These are phyloP conservation scores for Boletellus sp. DNA, from an alignment of 768 basidiomycete genomes.

Conservation along the genomic window DNA sequence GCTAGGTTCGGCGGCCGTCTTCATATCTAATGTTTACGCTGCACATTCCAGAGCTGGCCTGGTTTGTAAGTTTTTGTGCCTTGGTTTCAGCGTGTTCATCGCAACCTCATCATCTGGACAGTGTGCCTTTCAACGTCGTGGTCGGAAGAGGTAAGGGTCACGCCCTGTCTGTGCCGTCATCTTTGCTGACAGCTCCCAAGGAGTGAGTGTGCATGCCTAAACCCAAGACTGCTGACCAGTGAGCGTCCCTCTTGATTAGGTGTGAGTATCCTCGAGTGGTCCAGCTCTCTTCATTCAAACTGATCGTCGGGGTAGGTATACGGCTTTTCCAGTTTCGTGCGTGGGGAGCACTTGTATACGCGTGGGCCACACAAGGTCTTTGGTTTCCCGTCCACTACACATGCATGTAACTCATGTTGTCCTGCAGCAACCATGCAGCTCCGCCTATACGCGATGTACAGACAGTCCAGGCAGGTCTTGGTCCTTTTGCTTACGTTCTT, in stretches of 20 bases:
- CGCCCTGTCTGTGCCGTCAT: not conserved
- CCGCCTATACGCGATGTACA: conserved; percentile 34
- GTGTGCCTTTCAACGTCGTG: conserved; percentile 20
- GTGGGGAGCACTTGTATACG: conserved; percentile 30
- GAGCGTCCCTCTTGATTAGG: conserved; percentile 6
- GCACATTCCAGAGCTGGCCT: conserved; percentile 13
- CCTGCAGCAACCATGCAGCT: conserved; percentile 30
- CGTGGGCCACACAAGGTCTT: conserved; percentile 33
- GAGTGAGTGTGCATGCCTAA: conserved; percentile 17
- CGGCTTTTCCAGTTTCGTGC: conserved; percentile 30
- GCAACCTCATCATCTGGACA: not conserved
- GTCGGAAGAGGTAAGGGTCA: conserved; percentile 16
- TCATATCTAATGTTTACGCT: conserved; percentile 3
- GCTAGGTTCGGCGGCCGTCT: not conserved
- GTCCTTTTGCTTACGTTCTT: conserved; percentile 17
- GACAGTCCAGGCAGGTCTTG: conserved; percentile 20
- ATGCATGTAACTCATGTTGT: conserved; percentile 3
- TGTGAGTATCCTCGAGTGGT: conserved; percentile 12
- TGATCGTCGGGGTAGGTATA: conserved; percentile 16
- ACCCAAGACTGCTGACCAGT: not conserved
- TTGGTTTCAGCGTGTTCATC: not conserved
- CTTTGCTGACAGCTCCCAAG: conserved; percentile 9
- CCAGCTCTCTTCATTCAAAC: not conserved
- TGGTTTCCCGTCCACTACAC: not conserved
- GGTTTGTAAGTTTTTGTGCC: conserved; percentile 12